Evolutionary conservation across 2,329 filamentous ascomycete genomes (phyloP), one percentile per base, ranked within the genome.

Genomic region (Fusarium torreyae): DNA sequence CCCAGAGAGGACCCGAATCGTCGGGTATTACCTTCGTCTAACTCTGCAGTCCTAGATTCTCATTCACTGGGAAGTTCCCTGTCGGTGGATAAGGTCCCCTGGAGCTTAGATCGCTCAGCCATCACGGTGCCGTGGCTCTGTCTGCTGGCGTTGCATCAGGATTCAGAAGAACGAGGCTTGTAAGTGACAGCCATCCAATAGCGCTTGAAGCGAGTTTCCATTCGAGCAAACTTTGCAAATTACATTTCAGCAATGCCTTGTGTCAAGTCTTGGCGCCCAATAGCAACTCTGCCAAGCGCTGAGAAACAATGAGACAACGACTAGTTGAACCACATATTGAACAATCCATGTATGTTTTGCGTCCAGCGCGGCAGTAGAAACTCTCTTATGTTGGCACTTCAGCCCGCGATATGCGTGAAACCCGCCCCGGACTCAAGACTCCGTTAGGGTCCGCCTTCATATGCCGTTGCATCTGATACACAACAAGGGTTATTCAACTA

Each of bases 131-230:
- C 46, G 63, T 50, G 62, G 62, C 64, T 67, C 44, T 62, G 43
- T 59, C 50, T 52, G 40, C 18, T 57, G 48, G 49, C 43, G 66
- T 56, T 53, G 54, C 51, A 62, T 55, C 31, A 49, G 56, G 31
- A 46, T 52, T 55, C 28, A 13, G 28, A 31, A 31, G 28, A 10
- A 31, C 28, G 59, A 64, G 68, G 63, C 63, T 66, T 68, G 58
- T 67, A 68, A 69, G 67, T 69, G 66, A 63, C 44, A 45, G 44
- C 62, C n/a, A 44, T 65, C 60, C 62, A 65, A 65, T 57, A 40
- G 63, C 52, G 53, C 39, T 43, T 60, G 36, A 55, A 60, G 28
- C 38, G 24, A 17, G 38, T 43, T 59, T 34, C 40, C 22, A 52
- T 54, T 57, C 48, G 51, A 53, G 46, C 42, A 62, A 57, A 43